Conservation (phyloP, 2,329 filamentous ascomycete genomes). For the Cytospora piceicola region DNA sequence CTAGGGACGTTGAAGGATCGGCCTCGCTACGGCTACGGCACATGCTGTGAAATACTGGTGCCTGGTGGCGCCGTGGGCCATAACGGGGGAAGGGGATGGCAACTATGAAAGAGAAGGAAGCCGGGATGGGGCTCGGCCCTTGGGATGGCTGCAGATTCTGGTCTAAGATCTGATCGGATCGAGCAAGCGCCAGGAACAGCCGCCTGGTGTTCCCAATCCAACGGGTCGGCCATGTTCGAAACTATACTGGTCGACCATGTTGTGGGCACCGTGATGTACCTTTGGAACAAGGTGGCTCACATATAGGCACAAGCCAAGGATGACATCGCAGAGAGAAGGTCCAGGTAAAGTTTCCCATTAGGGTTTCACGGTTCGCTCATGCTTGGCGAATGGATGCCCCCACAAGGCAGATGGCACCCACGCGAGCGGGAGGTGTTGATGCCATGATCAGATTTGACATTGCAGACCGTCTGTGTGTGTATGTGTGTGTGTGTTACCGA, state of each 20-base stretch:
- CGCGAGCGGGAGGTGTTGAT: not conserved
- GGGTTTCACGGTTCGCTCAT: not conserved
- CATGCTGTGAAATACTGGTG: conserved; percentile 30
- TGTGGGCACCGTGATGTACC: not conserved
- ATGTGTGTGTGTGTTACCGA: not conserved
- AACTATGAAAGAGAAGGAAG: conserved; percentile 10
- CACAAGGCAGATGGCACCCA: not conserved
- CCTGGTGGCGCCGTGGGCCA: conserved; percentile 22
- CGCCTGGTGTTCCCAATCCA: not conserved
- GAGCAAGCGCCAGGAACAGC: conserved; percentile 8
- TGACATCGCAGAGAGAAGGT: not conserved
- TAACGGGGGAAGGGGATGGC: not conserved
- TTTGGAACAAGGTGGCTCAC: not conserved
- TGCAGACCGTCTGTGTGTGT: not conserved
- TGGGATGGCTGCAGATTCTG: conserved; percentile 19
- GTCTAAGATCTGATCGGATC: conserved; percentile 22
- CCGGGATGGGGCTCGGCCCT: conserved; percentile 28
- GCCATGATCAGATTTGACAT: not conserved
- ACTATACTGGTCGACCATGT: not conserved
- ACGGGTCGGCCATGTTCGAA: not conserved
- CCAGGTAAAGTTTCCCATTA: not conserved
- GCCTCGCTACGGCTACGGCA: conserved; percentile 23
- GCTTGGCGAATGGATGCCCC: not conserved
- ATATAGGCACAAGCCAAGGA: not conserved
- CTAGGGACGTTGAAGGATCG: conserved; percentile 29